These are phyloP conservation scores for Gossypium bickii DNA, from an alignment of 345 rosid genomes.

Conservation along the genomic window DNA sequence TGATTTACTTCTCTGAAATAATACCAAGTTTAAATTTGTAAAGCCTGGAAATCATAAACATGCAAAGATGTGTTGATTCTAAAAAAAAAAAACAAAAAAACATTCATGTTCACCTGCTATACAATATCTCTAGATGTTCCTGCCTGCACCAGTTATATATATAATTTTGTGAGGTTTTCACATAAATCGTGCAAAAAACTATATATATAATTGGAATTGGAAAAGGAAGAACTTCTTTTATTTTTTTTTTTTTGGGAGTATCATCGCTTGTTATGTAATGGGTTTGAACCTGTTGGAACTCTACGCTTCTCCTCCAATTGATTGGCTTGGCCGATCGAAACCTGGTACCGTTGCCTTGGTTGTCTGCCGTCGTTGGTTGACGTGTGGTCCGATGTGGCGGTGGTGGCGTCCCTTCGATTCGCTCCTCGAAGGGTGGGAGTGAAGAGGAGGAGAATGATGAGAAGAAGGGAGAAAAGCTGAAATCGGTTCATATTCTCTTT, in stretches of 20 bases:
- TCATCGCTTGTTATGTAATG: conserved; percentile 42
- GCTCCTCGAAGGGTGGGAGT: neutral
- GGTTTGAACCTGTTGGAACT: conserved; percentile 51
- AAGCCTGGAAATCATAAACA: too few relatives aligned
- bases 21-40: too few relatives aligned
- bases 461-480: neutral
- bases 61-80: too few relatives aligned
- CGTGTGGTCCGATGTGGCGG: neutral
- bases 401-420: neutral
- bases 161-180: neutral
- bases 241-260: neutral
- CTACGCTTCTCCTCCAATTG: conserved; percentile 32
- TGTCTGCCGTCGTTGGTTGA: neutral
- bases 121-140: too few relatives aligned
- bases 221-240: neutral
- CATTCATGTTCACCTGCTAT: too few relatives aligned
- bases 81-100: too few relatives aligned
- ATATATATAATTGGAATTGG: too few relatives aligned
- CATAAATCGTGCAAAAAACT: neutral
- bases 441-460: neutral
- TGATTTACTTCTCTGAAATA: too few relatives aligned
- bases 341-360: neutral
- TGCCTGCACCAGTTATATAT: too few relatives aligned
- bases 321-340: neutral
- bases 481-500: conserved; percentile 4